A percentile compares a stretch with the other conserved stretches of the same genome.
These are phyloP conservation scores for Didymella segeticola DNA, from an alignment of 2,329 filamentous ascomycete genomes.

Conservation along the genomic window DNA sequence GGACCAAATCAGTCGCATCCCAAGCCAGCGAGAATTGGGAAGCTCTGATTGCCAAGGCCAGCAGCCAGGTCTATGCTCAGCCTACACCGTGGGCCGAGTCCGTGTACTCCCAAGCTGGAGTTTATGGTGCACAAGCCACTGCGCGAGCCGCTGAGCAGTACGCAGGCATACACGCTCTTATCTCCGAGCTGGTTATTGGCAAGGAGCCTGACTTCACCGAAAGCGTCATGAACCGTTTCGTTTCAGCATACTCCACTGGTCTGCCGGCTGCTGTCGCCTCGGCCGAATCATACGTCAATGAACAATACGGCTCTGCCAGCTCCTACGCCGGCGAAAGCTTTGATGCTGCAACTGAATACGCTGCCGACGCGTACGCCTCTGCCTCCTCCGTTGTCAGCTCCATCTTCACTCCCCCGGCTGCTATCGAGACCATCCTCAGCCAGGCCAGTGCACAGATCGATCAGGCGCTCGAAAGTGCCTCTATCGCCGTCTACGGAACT, in stretches of 20 bases:
- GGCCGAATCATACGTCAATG: conserved; percentile 60
- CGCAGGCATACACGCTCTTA: conserved; percentile 70
- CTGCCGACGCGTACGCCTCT: conserved; percentile 57
- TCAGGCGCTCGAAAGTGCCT: conserved; percentile 65
- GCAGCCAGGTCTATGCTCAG: conserved; percentile 72
- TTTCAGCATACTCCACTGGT: conserved; percentile 74
- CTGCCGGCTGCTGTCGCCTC: conserved; percentile 62
- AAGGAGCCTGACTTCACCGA: conserved; percentile 84
- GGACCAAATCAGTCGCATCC: conserved; percentile 61
- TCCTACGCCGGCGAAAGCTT: conserved; percentile 58
- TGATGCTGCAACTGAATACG: conserved; percentile 58
- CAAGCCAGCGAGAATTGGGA: conserved; percentile 70
- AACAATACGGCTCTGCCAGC: conserved; percentile 52
- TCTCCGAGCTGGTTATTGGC: conserved; percentile 77
- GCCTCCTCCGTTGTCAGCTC: conserved; percentile 56
- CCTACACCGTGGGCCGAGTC: conserved; percentile 60
- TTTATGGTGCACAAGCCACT: conserved; percentile 68
- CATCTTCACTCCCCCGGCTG: conserved; percentile 64
- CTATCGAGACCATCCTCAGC: conserved; percentile 64
- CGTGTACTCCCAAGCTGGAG: conserved; percentile 59
- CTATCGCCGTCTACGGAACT: conserved; percentile 64
- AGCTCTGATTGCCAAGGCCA: conserved; percentile 67
- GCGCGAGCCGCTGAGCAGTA: conserved; percentile 69
- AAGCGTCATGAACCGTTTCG: conserved; percentile 75
- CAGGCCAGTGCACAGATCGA: conserved; percentile 64